Conservation (phyloP, 139 green algal genomes). For the Klebsormidium nitens region DNA sequence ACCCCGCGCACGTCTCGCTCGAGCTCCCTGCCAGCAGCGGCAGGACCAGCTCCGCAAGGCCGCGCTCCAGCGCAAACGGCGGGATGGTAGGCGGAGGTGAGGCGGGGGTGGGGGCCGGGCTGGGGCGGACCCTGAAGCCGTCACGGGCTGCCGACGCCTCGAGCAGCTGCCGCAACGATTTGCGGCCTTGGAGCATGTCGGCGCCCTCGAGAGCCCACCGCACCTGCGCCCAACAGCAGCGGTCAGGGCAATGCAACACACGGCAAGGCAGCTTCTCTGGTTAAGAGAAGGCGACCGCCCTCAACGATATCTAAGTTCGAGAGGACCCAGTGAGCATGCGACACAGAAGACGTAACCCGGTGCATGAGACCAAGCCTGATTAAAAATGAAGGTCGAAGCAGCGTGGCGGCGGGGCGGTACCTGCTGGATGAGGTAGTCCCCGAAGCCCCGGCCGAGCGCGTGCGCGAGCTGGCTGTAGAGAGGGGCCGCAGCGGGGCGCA, state of each 20-base stretch:
- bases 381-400: no score
- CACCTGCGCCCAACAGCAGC: conserved; percentile 11
- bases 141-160: not conserved
- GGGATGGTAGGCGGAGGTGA: no score
- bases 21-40: conserved; percentile 11
- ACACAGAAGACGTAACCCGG: no score
- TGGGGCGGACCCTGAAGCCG: no score
- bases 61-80: conserved; percentile 22
- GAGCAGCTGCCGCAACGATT: conserved; percentile 15
- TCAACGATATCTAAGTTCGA: no score
- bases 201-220: conserved; percentile 10
- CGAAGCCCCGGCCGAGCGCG: conserved; percentile 12
- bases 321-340: no score
- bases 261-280: no score
- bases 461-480: conserved; percentile 29
- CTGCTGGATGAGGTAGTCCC: conserved; percentile 26
- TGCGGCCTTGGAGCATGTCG: conserved; percentile 12
- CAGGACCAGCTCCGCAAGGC: conserved; percentile 29
- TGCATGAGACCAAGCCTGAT: no score
- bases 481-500: conserved; percentile 10
- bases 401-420: no score
- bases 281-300: no score
- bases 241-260: no score
- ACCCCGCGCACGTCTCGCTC: conserved; percentile 15
- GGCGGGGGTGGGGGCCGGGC: no score